Conservation (phyloP, 352 stramenopile species). For the Globisporangium emineosum region DNA sequence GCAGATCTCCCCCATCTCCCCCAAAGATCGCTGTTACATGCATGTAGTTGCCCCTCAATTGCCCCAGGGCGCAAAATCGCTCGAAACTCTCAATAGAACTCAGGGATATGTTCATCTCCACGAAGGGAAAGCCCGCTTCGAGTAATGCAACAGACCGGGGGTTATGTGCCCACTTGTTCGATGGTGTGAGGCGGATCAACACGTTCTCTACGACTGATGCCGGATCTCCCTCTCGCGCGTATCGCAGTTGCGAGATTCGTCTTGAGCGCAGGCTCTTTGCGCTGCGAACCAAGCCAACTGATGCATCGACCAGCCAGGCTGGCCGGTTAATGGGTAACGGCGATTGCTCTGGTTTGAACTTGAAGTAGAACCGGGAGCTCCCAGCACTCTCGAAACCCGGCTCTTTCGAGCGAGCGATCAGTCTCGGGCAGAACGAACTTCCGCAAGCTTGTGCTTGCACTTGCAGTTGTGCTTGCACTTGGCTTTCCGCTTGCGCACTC, state of each 20-base stretch:
- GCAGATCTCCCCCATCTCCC: conserved; percentile 9
- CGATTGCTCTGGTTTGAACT: neutral
- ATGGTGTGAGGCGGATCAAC: neutral
- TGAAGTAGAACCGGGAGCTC: neutral
- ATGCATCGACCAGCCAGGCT: neutral
- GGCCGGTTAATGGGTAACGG: neutral
- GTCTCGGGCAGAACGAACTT: too few species aligned
- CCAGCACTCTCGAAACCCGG: neutral
- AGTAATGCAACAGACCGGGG: neutral
- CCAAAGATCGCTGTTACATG: conserved; percentile 5
- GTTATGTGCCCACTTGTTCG: neutral
- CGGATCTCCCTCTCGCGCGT: neutral
- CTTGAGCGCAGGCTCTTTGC: conserved; percentile 5
- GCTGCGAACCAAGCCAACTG: neutral
- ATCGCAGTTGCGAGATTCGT: conserved; percentile 5
- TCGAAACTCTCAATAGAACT: neutral
- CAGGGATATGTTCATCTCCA: neutral
- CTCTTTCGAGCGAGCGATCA: neutral
- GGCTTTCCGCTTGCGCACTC: neutral
- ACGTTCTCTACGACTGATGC: neutral
- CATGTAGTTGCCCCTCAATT: neutral
- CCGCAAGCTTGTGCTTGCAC: too few species aligned
- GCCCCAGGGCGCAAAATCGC: neutral
- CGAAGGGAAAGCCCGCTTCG: neutral
- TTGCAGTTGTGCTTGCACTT: neutral